Conservation (phyloP, 257 asterid species). For the Cordia subcordata region DNA sequence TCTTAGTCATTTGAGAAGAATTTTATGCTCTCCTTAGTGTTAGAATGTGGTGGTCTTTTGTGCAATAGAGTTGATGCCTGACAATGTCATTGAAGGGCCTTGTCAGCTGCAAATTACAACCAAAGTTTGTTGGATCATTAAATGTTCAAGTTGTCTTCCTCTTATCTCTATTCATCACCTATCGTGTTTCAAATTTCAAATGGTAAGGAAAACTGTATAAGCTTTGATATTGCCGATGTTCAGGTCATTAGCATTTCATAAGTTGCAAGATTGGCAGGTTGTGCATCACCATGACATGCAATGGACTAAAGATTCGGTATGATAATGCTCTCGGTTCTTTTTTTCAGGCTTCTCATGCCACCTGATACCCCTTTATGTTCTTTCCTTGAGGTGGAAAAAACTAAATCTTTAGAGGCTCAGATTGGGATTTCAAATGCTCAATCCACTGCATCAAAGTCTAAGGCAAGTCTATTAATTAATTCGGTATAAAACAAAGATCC, state of each 20-base stretch:
- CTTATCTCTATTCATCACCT: background rate
- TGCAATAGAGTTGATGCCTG: background rate
- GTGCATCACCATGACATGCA: background rate
- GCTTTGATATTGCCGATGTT: too few species aligned
- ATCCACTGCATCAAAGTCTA: background rate
- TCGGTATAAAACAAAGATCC: too few species aligned
- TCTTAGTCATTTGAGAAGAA: too few species aligned
- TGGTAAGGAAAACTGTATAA: too few species aligned
- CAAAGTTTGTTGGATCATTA: background rate
- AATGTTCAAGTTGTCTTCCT: background rate
- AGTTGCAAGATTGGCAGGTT: background rate
- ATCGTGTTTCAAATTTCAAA: background rate
- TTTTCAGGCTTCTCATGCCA: conserved; percentile 55
- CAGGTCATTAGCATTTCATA: background rate
- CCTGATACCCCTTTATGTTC: conserved; percentile 39
- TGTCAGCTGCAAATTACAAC: background rate
- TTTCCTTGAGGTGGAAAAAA: conserved; percentile 22
- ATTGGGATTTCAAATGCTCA: conserved; percentile 1
- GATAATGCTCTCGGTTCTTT: background rate
- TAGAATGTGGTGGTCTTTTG: background rate
- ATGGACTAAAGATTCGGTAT: background rate
- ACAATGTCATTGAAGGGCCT: too few species aligned
- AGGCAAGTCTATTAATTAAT: background rate
- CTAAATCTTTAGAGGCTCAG: conserved; percentile 10
- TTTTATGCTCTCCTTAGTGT: background rate